Evolutionary conservation across 139 green algal species (phyloP), one percentile per base, ranked within the genome.

Genomic region (Ulvella scutata): DNA sequence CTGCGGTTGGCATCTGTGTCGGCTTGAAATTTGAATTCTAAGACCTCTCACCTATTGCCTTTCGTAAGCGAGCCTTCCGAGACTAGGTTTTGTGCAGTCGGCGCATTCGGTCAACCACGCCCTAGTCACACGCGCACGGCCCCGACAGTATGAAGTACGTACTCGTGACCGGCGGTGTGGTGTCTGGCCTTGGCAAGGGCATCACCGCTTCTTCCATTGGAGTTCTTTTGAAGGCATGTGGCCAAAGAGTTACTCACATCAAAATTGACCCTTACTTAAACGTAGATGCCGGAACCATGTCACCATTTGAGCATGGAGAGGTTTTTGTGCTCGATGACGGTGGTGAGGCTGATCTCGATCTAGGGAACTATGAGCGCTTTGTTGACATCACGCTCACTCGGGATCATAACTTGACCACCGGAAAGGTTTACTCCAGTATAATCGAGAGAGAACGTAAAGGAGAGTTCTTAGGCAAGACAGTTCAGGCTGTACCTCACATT

Each of bases 191-290:
- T 28, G 95, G 91, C 3, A 99, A 99, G 81, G 95, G 95, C 39
- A 92, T 99, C 4, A 98, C 94, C 17, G 95, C 95, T 0, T 93
- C 84, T 74, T 92, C 81, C 75, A 93, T 99, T 26, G 95, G 95
- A 28, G 95, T 99, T 21, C 76, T 99, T 36, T 80, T 99, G 36
- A 93, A 96, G 76, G 89, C 90, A n/a, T 94, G 87, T 67, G 95
- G 94, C 4, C 88, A 93, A 62, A 79, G 92, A 9, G 90, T 97
- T 23, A 99, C 95, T 0, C 90, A 85, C 37, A 97, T 99, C 73
- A 99, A 99, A 75, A 97, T 98, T 73, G 92, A 99, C 76, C 95
- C 95, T 2, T 99, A 99, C 77, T 81, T 99, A n/a, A 99, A 99
- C 87, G 92, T 89, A 34, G 95, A 99, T 82, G 95, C 95, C 36